Percentiles rank a stretch among this genome's conserved stretches.
Evolutionary conservation across 441 rosid genomes (phyloP).

Genomic region (Adansonia gregorii): DNA sequence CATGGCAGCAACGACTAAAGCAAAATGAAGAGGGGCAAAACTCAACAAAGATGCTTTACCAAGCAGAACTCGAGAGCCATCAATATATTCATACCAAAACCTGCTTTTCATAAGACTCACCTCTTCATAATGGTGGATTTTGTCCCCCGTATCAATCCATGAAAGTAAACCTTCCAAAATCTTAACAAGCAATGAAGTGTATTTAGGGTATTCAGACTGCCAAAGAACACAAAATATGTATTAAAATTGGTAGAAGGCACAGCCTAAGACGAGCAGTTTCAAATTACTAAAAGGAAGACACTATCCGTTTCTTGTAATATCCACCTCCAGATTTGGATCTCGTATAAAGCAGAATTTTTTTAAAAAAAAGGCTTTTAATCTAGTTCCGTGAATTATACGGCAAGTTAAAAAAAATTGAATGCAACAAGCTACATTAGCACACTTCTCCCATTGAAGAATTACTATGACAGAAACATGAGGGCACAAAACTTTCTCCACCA

Average conservation of each 20-base stretch:
- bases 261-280: conserved; percentile 5
- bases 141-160: conserved; percentile 59
- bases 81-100: background rate
- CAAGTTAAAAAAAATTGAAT: background rate
- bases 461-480: background rate
- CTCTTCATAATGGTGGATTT: conserved; percentile 64
- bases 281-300: conserved; percentile 1
- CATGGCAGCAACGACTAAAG: background rate
- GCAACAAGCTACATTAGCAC: conserved; percentile 5
- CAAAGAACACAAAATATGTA: conserved; percentile 33
- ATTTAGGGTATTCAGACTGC: conserved; percentile 84
- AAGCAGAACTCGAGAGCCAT: conserved; percentile 17
- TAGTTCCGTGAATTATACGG: conserved; percentile 12
- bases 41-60: background rate
- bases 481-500: conserved; percentile 3
- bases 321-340: background rate
- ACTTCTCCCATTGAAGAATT: conserved; percentile 13
- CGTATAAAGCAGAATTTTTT: background rate
- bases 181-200: conserved; percentile 83
- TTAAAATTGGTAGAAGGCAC: conserved; percentile 26
- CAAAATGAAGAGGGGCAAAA: conserved; percentile 1
- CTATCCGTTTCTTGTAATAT: conserved; percentile 6
- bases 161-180: conserved; percentile 85
- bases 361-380: background rate
- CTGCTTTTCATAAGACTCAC: conserved; percentile 44